Percentiles rank a stretch among this genome's conserved stretches.
These are phyloP conservation scores for Crassisporium funariophilum DNA, from an alignment of 768 basidiomycete species.

Conservation along the genomic window DNA sequence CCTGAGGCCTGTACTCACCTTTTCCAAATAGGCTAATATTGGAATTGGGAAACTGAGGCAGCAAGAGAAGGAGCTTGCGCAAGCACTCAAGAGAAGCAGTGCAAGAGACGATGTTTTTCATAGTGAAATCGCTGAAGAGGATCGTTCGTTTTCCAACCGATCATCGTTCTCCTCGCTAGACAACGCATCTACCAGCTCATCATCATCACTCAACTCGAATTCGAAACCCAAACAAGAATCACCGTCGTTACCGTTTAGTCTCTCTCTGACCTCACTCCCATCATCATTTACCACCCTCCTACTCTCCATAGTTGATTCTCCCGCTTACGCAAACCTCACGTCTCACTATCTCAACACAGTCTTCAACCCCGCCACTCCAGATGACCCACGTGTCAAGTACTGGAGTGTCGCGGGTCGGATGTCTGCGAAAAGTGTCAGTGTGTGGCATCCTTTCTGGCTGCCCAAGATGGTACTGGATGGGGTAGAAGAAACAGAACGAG, in stretches of 20 bases:
- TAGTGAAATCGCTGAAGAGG: constrained; percentile 10
- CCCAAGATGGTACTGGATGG: constrained; percentile 94
- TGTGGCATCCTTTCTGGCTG: constrained; percentile 97
- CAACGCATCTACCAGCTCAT: not conserved
- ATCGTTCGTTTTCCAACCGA: constrained; percentile 7
- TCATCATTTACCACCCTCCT: constrained; percentile 87
- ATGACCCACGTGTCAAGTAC: constrained; percentile 84
- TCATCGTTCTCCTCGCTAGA: constrained; percentile 1
- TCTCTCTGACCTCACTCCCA: constrained; percentile 67
- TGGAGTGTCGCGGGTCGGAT: constrained; percentile 88
- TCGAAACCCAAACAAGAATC: constrained; percentile 30
- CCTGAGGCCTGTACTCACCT: not conserved
- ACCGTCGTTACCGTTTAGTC: constrained; percentile 33
- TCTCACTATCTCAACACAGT: constrained; percentile 75
- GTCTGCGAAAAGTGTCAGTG: constrained; percentile 46
- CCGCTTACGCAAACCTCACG: constrained; percentile 94
- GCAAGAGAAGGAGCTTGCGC: constrained; percentile 36
- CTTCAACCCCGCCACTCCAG: constrained; percentile 83
- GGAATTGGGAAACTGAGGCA: constrained; percentile 77
- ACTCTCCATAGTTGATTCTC: constrained; percentile 89
- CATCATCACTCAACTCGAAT: not conserved
- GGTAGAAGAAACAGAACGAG: constrained; percentile 63
- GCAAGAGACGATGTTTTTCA: constrained; percentile 7
- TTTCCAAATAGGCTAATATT: constrained; percentile 73
- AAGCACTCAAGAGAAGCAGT: constrained; percentile 12